These are phyloP conservation scores for Cutaneotrichosporon daszewskae DNA, from an alignment of 1,284 basidiomycete species.

Conservation along the genomic window DNA sequence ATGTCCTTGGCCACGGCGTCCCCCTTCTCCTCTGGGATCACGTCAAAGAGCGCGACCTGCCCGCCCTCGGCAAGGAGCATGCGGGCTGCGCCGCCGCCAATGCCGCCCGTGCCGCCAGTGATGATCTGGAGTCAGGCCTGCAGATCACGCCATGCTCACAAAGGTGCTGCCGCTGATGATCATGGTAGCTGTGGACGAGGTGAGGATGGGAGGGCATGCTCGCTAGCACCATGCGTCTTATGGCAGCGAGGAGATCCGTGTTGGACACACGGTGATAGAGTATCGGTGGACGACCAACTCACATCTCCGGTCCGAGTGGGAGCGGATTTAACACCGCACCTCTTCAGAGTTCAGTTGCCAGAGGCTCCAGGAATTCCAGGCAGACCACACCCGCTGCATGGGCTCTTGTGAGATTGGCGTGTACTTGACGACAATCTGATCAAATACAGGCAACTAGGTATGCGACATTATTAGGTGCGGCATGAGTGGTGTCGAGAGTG, in stretches of 20 bases:
- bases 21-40: slow-evolving; percentile 29
- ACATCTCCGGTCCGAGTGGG: not conserved
- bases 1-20: slow-evolving; percentile 18
- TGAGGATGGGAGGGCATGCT: not conserved
- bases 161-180: slow-evolving; percentile 37
- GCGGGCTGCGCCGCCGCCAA: slow-evolving; percentile 27
- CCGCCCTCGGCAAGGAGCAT: slow-evolving; percentile 23
- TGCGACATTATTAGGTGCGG: no score
- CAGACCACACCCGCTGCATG: no score
- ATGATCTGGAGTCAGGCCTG: slow-evolving; percentile 14
- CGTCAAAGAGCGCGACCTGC: slow-evolving; percentile 31
- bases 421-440: no score
- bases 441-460: no score
- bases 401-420: no score
- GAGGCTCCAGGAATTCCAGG: no score
- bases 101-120: slow-evolving; percentile 35
- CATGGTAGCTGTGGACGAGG: slow-evolving; percentile 16
- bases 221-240: not conserved
- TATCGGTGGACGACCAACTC: no score
- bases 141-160: slow-evolving; percentile 15
- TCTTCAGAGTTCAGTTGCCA: no score
- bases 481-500: no score
- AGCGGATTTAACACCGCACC: no score
- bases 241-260: not conserved
- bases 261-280: not conserved